Evolutionary conservation across 1,284 basidiomycete species (phyloP), one percentile per base, ranked within the genome.

Genomic region (Vanrija pseudolonga): DNA sequence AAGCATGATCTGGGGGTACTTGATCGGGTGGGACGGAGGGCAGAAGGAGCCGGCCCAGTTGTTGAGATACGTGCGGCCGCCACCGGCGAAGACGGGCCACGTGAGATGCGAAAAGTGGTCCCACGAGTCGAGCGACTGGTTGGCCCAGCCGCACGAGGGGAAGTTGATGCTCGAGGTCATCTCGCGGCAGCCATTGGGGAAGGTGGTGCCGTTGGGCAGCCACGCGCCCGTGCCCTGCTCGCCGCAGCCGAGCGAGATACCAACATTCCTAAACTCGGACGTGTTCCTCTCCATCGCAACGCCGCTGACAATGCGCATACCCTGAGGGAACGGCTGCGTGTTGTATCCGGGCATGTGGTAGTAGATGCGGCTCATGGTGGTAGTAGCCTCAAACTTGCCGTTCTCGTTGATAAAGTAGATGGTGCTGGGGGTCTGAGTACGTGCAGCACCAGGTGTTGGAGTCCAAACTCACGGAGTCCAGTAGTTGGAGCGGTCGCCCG

Each of bases 391-490:
- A 45, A 37, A 57, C 26, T 48, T 53, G 19, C 45, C 45, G 37
- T 57, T 45, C 38, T 47, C 55, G 47, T 56, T 45, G n/a, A 56
- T 51, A 45, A 47, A 48, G 43, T 56, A 56, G 26, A 80, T 62
- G 43, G 73, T 66, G 19, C 77, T 77, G 12, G 66, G 67, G 79
- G 79, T 80, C 64, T 80, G 80, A 52, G 68, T 71, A 36, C 14
- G 32, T 32, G 32, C 4, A 9, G 9, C 12, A 12, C 12, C 32
- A 12, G 24, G 24, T 32, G 9, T 15, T 14, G 32, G 32, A 4
- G 12, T 15, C 11, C 32, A 32, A 41, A 65, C 68, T 56, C 45
- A 67, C 65, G 69, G 68, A n/a, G 65, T 50, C 66, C 71, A 70
- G 48, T 70, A 72, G 55, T 69, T 74, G 6, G 68, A 69, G 54